Percentiles rank a stretch among this genome's conserved stretches.
Evolutionary conservation across 495 filamentous ascomycete genomes (phyloP).

Genomic region (Penicillium manginii): DNA sequence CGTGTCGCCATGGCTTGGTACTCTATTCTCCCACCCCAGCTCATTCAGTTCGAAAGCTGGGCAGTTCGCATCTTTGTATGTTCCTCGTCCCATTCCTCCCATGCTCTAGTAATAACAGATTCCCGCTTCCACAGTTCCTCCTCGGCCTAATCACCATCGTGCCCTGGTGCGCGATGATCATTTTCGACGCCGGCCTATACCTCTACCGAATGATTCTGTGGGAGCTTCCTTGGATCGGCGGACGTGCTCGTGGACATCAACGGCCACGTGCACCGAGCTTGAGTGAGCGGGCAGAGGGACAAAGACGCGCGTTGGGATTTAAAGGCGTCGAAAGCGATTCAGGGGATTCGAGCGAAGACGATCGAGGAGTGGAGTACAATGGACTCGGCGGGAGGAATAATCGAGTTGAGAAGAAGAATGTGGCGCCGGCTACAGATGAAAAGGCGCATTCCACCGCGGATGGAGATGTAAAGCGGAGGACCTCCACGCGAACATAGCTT

Average conservation of each 20-base stretch:
- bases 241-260: slow-evolving; percentile 62
- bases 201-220: slow-evolving; percentile 60
- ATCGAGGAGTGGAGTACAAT: neutral
- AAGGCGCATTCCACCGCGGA: slow-evolving; percentile 11
- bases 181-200: slow-evolving; percentile 72
- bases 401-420: slow-evolving; percentile 15
- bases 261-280: slow-evolving; percentile 68
- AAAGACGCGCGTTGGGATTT: slow-evolving; percentile 54
- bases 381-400: neutral
- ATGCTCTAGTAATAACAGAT: neutral
- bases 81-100: slow-evolving; percentile 2
- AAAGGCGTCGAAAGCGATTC: slow-evolving; percentile 22
- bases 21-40: slow-evolving; percentile 62
- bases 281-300: slow-evolving; percentile 60
- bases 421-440: slow-evolving; percentile 6
- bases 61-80: slow-evolving; percentile 65
- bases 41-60: slow-evolving; percentile 66
- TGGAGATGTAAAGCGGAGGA: slow-evolving; percentile 21
- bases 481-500: slow-evolving; percentile 15
- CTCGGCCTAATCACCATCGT: slow-evolving; percentile 65
- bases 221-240: slow-evolving; percentile 65
- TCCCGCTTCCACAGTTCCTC: slow-evolving; percentile 53
- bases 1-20: slow-evolving; percentile 60
- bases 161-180: slow-evolving; percentile 66
- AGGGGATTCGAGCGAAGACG: slow-evolving; percentile 10